These are phyloP conservation scores for Leersia perrieri DNA, from an alignment of 176 grass and related monocot genomes.

Conservation along the genomic window DNA sequence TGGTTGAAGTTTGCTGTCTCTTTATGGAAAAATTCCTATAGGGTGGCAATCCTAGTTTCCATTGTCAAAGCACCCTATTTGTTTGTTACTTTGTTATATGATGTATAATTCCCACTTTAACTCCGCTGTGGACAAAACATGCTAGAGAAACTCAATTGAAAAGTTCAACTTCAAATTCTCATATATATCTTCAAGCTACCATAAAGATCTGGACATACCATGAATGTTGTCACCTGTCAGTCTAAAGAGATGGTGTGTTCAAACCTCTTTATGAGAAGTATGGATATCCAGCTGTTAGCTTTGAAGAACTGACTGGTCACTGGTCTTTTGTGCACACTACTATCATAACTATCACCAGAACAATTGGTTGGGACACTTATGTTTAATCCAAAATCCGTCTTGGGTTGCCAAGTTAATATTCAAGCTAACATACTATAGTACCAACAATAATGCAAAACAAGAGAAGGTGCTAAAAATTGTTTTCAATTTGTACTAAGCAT, in stretches of 20 bases:
- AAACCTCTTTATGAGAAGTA: not conserved
- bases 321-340: slow-evolving; percentile 9
- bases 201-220: not conserved
- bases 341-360: slow-evolving; percentile 12
- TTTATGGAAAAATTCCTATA: not conserved
- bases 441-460: not conserved
- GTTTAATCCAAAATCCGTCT: not conserved
- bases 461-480: not conserved
- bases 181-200: not conserved
- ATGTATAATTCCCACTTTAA: not conserved
- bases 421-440: not conserved
- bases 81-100: slow-evolving; percentile 8
- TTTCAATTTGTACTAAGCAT: not conserved
- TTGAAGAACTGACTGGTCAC: not conserved
- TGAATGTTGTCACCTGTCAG: not conserved
- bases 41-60: not conserved
- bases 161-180: not conserved
- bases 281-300: not conserved
- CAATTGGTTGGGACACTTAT: not conserved
- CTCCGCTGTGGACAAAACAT: not conserved
- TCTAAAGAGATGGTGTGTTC: not conserved
- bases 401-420: not conserved
- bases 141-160: not conserved
- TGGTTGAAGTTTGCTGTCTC: not conserved
- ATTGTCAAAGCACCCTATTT: not conserved